Conservation (phyloP, 2,329 filamentous ascomycete species). For the Uncinocarpus reesii region DNA sequence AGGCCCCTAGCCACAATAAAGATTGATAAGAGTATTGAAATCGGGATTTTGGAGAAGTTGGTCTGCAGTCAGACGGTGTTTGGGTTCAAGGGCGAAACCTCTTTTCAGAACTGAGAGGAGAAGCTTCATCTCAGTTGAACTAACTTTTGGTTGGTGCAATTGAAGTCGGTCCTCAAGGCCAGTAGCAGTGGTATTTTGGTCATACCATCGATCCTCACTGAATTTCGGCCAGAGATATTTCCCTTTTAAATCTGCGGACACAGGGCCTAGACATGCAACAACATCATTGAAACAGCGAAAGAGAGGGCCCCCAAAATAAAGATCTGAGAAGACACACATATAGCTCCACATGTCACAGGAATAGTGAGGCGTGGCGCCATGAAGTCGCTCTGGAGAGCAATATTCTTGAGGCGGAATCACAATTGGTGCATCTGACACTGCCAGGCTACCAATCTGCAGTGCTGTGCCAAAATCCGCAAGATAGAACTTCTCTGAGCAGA, state of each 20-base stretch:
- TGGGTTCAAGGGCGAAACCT: constrained; percentile 21
- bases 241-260: constrained; percentile 16
- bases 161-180: constrained; percentile 1
- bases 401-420: constrained; percentile 13
- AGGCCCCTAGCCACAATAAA: too few relatives aligned
- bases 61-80: constrained; percentile 21
- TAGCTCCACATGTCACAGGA: constrained; percentile 18
- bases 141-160: neutral
- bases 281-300: neutral
- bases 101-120: constrained; percentile 19
- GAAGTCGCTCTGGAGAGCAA: constrained; percentile 15
- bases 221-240: constrained; percentile 13
- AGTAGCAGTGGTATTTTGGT: constrained; percentile 14
- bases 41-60: constrained; percentile 23
- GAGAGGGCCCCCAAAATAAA: constrained; percentile 11
- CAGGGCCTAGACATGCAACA: constrained; percentile 2
- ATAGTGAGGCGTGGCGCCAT: constrained; percentile 10
- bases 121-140: constrained; percentile 12
- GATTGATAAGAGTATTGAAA: constrained; percentile 25
- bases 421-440: neutral
- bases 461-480: constrained; percentile 14
- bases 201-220: constrained; percentile 24
- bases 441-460: constrained; percentile 4
- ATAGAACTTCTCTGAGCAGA: constrained; percentile 14
- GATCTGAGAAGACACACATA: constrained; percentile 13